Evolutionary conservation across 306 rosid species (phyloP).

Genomic region (Cercis canadensis): DNA sequence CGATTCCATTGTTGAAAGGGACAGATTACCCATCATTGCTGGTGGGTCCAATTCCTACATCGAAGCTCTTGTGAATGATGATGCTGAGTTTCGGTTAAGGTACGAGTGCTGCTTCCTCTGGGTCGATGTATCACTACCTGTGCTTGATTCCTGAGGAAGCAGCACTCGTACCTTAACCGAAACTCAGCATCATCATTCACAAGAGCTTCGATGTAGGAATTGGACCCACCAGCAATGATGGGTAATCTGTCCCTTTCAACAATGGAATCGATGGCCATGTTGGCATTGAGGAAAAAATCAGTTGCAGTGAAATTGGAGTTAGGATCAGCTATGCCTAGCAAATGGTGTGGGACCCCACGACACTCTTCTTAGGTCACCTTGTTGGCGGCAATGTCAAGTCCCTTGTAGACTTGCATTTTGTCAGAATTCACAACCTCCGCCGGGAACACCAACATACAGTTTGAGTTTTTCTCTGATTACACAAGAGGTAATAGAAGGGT

Average conservation of each 20-base stretch:
- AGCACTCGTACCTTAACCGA: conserved; percentile 36
- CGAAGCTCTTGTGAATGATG: conserved; percentile 46
- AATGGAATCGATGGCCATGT: conserved; percentile 40
- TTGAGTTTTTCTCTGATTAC: conserved; percentile 29
- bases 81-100: too few species aligned
- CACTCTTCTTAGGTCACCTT: too few species aligned
- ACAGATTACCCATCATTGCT: conserved; percentile 50
- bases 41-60: conserved; percentile 59
- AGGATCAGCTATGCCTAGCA: too few species aligned
- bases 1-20: conserved; percentile 29
- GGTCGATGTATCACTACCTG: too few species aligned
- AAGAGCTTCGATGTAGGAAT: conserved; percentile 50
- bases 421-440: too few species aligned
- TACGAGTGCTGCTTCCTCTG: too few species aligned
- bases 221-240: conserved; percentile 59
- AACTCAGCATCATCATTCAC: conserved; percentile 39
- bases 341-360: too few species aligned
- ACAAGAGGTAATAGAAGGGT: conserved; percentile 44
- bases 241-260: conserved; percentile 35
- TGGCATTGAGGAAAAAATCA: too few species aligned
- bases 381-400: too few species aligned
- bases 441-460: too few species aligned
- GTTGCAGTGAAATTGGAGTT: too few species aligned
- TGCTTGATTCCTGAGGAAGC: conserved; percentile 47
- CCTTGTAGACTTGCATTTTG: too few species aligned